These are phyloP conservation scores for Lactarius vividus DNA, from an alignment of 768 basidiomycete species.

Conservation along the genomic window DNA sequence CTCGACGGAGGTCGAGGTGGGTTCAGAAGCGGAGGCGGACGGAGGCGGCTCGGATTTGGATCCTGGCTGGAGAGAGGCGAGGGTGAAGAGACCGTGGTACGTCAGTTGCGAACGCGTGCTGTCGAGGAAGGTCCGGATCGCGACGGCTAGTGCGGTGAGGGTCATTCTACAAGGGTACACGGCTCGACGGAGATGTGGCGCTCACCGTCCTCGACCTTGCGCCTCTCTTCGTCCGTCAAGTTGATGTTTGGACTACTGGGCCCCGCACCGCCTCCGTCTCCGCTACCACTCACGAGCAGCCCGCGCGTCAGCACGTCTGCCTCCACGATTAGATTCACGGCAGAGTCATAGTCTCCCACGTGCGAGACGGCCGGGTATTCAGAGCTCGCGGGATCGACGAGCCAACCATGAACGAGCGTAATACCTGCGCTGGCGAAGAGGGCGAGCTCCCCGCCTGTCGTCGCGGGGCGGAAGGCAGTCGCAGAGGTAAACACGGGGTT, in stretches of 20 bases:
- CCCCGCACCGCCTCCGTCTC: not conserved
- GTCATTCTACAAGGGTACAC: not conserved
- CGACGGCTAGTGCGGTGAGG: constrained; percentile 50
- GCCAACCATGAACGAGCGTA: constrained; percentile 85
- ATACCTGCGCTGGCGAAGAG: constrained; percentile 84
- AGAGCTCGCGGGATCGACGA: constrained; percentile 63
- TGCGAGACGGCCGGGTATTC: constrained; percentile 55
- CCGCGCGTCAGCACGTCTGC: constrained; percentile 74
- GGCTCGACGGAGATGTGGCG: not conserved
- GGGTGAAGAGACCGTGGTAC: constrained; percentile 81
- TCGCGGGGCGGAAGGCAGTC: constrained; percentile 61
- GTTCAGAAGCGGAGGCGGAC: not conserved
- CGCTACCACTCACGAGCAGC: constrained; percentile 48
- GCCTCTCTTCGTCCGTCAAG: constrained; percentile 50
- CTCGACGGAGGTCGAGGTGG: constrained; percentile 30
- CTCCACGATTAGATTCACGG: constrained; percentile 71
- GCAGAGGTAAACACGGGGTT: constrained; percentile 79
- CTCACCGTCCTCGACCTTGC: constrained; percentile 71
- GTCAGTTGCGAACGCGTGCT: constrained; percentile 78
- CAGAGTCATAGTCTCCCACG: constrained; percentile 67
- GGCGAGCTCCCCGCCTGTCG: constrained; percentile 71
- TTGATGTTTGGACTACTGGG: constrained; percentile 21
- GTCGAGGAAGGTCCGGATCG: constrained; percentile 66
- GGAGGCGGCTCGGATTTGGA: not conserved
- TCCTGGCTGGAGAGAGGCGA: constrained; percentile 41